Percentiles rank a stretch among this genome's conserved stretches.
These are phyloP conservation scores for Sporothrix phasma DNA, from an alignment of 2,329 filamentous ascomycete species.

Conservation along the genomic window DNA sequence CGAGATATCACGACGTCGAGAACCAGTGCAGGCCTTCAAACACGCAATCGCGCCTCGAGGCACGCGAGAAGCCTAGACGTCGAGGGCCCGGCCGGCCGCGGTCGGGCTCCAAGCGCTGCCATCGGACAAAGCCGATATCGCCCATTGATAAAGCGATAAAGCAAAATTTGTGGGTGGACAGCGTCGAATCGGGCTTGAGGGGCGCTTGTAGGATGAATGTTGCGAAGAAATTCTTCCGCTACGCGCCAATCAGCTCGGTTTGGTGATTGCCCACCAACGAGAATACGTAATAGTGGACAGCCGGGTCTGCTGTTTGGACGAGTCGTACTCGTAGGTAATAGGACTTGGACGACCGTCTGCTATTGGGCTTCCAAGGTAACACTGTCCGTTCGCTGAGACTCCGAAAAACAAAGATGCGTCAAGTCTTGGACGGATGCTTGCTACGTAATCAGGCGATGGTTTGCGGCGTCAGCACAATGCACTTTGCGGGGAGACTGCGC, in stretches of 20 bases:
- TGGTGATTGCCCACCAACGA: slow-evolving; percentile 3
- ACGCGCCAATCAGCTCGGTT: slow-evolving; percentile 5
- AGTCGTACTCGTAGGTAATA: neutral
- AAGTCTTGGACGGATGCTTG: no score
- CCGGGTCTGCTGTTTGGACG: neutral
- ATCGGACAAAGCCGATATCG: slow-evolving; percentile 14
- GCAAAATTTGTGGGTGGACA: neutral
- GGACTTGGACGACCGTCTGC: no score
- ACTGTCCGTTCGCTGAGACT: no score
- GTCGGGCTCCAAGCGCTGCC: neutral
- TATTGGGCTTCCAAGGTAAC: no score
- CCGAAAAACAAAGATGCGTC: no score
- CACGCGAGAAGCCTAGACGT: neutral
- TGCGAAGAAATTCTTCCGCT: neutral
- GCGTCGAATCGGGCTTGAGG: no score
- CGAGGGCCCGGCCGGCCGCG: slow-evolving; percentile 13
- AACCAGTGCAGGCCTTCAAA: neutral
- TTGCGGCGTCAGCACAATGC: neutral
- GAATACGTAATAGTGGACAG: slow-evolving; percentile 12
- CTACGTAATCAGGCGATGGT: neutral
- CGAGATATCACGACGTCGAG: neutral
- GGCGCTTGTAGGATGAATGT: neutral
- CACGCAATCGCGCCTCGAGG: neutral
- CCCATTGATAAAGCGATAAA: slow-evolving; percentile 10
- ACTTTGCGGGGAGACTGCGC: neutral